These are phyloP conservation scores for Neofusicoccum kwambonambiense DNA, from an alignment of 2,329 filamentous ascomycete genomes.

Conservation along the genomic window DNA sequence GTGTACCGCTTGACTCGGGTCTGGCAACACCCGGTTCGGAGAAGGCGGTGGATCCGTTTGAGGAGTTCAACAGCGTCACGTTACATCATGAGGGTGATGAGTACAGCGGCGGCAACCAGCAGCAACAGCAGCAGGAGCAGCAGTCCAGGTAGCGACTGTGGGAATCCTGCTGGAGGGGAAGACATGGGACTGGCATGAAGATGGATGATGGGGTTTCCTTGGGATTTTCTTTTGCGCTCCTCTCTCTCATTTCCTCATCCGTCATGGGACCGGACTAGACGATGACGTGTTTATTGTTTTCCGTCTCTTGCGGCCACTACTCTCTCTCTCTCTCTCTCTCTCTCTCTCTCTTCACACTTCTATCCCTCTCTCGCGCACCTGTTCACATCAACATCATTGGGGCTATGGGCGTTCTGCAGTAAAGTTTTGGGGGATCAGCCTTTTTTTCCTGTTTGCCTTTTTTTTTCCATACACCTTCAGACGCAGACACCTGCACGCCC, in stretches of 20 bases:
- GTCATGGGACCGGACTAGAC: not conserved
- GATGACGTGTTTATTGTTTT: not conserved
- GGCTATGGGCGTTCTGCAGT: conserved; percentile 2
- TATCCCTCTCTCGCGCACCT: not conserved
- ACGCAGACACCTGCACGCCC: not conserved
- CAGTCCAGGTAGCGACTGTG: conserved; percentile 3
- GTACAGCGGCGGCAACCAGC: not conserved
- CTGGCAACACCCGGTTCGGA: conserved; percentile 83
- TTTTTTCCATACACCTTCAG: not conserved
- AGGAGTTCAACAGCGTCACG: conserved; percentile 98
- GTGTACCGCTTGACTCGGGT: conserved; percentile 82
- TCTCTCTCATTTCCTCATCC: not conserved
- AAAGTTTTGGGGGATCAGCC: not conserved
- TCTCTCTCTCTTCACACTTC: not conserved
- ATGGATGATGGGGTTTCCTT: conserved; percentile 12
- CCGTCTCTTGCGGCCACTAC: not conserved
- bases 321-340: not conserved
- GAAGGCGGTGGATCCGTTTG: conserved; percentile 76
- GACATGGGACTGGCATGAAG: conserved; percentile 19
- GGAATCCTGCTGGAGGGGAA: not conserved
- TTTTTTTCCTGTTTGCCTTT: not conserved
- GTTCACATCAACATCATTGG: not conserved
- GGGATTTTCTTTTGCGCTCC: not conserved
- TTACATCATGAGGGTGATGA: conserved; percentile 94
- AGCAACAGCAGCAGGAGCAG: conserved; percentile 3